Evolutionary conservation across 2,329 filamentous ascomycete species (phyloP).

Genomic region (Fusarium virguliforme): DNA sequence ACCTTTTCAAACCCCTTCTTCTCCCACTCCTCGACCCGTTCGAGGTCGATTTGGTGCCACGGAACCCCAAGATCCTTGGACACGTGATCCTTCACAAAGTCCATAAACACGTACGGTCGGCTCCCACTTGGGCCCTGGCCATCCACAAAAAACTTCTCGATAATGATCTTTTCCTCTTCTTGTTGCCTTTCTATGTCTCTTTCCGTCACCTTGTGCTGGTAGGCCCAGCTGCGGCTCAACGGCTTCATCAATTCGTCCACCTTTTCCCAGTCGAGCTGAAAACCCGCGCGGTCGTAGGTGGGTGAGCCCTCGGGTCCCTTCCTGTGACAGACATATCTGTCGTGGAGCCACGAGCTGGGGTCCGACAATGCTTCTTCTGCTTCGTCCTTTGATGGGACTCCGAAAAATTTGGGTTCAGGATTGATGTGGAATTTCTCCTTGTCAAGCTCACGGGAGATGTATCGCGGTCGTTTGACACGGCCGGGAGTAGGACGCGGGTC

Average conservation of each 20-base stretch:
- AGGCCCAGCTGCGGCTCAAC: too few relatives aligned
- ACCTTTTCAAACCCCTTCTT: constrained; percentile 29
- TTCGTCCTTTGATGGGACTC: neutral
- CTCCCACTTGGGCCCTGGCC: constrained; percentile 11
- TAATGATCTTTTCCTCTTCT: constrained; percentile 6
- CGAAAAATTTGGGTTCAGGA: neutral
- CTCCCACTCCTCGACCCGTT: constrained; percentile 25
- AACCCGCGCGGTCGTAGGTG: constrained; percentile 36
- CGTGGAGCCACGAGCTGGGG: constrained; percentile 5
- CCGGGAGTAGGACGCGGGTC: constrained; percentile 38
- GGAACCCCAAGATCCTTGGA: constrained; percentile 39
- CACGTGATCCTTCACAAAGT: constrained; percentile 38
- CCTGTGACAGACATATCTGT: constrained; percentile 37
- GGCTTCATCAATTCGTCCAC: constrained; percentile 40
- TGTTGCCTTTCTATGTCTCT: neutral
- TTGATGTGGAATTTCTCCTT: constrained; percentile 24
- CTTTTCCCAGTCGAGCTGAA: constrained; percentile 43
- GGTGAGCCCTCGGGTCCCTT: constrained; percentile 38
- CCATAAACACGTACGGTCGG: neutral
- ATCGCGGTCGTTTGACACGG: constrained; percentile 23
- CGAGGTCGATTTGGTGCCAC: constrained; percentile 35
- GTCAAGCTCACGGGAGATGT: neutral
- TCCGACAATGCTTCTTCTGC: constrained; percentile 9
- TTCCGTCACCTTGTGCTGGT: constrained; percentile 18
- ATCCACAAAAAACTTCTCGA: constrained; percentile 23